Conservation (phyloP, 257 asterid species). For the Galeopsis tetrahit region DNA sequence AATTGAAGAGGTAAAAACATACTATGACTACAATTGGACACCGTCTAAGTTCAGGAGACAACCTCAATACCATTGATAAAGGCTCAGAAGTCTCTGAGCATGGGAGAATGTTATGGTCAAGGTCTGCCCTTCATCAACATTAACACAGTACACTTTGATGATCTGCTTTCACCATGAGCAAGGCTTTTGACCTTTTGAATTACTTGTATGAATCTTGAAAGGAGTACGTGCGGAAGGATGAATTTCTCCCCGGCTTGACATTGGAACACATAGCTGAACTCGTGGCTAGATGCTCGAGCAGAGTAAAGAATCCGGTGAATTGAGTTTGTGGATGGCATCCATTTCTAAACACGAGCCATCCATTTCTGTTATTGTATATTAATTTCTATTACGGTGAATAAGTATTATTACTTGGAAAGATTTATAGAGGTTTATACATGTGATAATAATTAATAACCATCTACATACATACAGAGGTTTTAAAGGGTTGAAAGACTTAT, state of each 20-base stretch:
- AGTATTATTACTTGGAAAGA: background rate
- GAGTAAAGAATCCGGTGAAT: too few relatives aligned
- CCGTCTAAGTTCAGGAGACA: too few relatives aligned
- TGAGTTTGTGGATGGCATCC: too few relatives aligned
- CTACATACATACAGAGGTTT: slow-evolving; percentile 22
- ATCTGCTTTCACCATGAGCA: slow-evolving; percentile 44
- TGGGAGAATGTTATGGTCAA: slow-evolving; percentile 44
- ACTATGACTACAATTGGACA: too few relatives aligned
- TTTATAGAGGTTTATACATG: background rate
- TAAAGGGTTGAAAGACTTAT: slow-evolving; percentile 16
- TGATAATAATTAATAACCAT: background rate
- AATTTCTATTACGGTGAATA: too few relatives aligned
- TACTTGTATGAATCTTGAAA: slow-evolving; percentile 42
- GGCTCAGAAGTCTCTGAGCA: slow-evolving; percentile 42
- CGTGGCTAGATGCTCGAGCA: slow-evolving; percentile 38
- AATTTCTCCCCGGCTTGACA: slow-evolving; percentile 47
- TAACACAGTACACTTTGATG: slow-evolving; percentile 47
- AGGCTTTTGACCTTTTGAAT: slow-evolving; percentile 40
- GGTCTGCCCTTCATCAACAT: slow-evolving; percentile 30
- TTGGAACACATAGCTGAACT: slow-evolving; percentile 41
- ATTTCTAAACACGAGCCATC: slow-evolving; percentile 59
- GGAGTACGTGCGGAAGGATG: slow-evolving; percentile 55
- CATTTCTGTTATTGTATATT: slow-evolving; percentile 25
- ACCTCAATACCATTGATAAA: too few relatives aligned
- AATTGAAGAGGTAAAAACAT: too few relatives aligned